Evolutionary conservation across 1,139 yeast species (phyloP), one percentile per base, ranked within the genome.

Genomic region (Yamadazyma mexicana): DNA sequence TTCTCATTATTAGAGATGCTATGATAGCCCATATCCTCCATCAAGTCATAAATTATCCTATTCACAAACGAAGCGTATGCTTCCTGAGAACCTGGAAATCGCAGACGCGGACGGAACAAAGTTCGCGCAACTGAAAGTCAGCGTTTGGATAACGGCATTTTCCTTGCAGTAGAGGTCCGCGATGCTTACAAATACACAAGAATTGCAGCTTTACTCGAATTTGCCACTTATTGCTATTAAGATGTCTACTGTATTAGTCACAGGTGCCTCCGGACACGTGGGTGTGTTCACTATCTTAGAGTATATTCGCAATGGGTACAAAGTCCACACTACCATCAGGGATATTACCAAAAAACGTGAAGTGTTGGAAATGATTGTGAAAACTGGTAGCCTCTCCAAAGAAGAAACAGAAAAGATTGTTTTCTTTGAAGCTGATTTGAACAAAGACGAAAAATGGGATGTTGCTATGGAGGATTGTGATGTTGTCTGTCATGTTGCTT

Each of bases 181-280:
- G n/a, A n/a, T n/a, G n/a, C n/a, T n/a, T n/a, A n/a, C n/a, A n/a
- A n/a, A n/a, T n/a, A n/a, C n/a, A n/a, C n/a, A n/a, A n/a, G n/a
- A n/a, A n/a, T n/a, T n/a, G n/a, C n/a, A n/a, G n/a, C n/a, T n/a
- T n/a, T n/a, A n/a, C n/a, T n/a, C n/a, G n/a, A n/a, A n/a, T n/a
- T n/a, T n/a, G n/a, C n/a, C n/a, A n/a, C n/a, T n/a, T n/a, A n/a
- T n/a, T n/a, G n/a, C n/a, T n/a, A n/a, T n/a, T n/a, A 22, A 22
- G 10, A 24, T 24, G 27, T 11, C 27, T 11, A 24, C 5, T 24
- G 27, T 53, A 20, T 52, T 55, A 30, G 40, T 58, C 17, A 56
- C 66, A 3, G 72, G 72, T 12, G 68, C 62, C 14, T 63, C 69
- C 5, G 68, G 72, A 2, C 64, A 57, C 43, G 58, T 61, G 33